Conservation (phyloP, 2,329 filamentous ascomycete species). For the Colletotrichum tabaci region DNA sequence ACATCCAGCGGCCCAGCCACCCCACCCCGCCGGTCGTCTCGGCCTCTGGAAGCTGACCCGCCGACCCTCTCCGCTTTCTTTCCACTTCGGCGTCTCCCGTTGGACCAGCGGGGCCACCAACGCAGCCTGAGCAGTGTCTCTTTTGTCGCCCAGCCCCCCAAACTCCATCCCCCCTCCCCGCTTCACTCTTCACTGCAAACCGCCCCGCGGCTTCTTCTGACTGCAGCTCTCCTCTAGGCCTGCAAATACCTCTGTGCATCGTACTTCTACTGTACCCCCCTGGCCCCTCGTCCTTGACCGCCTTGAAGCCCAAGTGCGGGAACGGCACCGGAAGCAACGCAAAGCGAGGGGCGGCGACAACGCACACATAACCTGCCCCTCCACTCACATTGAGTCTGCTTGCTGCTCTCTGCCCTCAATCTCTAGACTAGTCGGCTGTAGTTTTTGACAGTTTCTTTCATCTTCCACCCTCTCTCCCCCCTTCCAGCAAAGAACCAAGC, state of each 20-base stretch:
- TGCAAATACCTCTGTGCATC: slow-evolving; percentile 16
- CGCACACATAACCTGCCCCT: slow-evolving; percentile 38
- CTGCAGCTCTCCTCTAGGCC: slow-evolving; percentile 22
- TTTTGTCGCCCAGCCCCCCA: slow-evolving; percentile 35
- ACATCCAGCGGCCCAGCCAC: slow-evolving; percentile 32
- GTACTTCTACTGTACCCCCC: slow-evolving; percentile 4
- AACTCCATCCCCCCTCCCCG: slow-evolving; percentile 22
- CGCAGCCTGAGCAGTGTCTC: slow-evolving; percentile 11
- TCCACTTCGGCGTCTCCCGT: slow-evolving; percentile 32
- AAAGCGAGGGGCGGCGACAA: slow-evolving; percentile 39
- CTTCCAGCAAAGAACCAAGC: not conserved
- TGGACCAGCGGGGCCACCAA: slow-evolving; percentile 25
- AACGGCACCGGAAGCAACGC: slow-evolving; percentile 33
- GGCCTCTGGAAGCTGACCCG: slow-evolving; percentile 20
- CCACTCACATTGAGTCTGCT: slow-evolving; percentile 14
- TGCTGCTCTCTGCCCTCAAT: not conserved
- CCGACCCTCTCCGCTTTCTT: slow-evolving; percentile 39
- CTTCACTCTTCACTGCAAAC: slow-evolving; percentile 39
- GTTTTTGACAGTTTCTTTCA: slow-evolving; percentile 26
- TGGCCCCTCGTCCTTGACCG: slow-evolving; percentile 30
- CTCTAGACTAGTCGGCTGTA: slow-evolving; percentile 8
- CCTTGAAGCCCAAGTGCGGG: slow-evolving; percentile 36
- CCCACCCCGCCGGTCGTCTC: slow-evolving; percentile 35
- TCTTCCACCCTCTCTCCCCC: slow-evolving; percentile 22
- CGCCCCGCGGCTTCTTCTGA: slow-evolving; percentile 33